Evolutionary conservation across 495 filamentous ascomycete genomes (phyloP).

Genomic region (Penicillium lividum): DNA sequence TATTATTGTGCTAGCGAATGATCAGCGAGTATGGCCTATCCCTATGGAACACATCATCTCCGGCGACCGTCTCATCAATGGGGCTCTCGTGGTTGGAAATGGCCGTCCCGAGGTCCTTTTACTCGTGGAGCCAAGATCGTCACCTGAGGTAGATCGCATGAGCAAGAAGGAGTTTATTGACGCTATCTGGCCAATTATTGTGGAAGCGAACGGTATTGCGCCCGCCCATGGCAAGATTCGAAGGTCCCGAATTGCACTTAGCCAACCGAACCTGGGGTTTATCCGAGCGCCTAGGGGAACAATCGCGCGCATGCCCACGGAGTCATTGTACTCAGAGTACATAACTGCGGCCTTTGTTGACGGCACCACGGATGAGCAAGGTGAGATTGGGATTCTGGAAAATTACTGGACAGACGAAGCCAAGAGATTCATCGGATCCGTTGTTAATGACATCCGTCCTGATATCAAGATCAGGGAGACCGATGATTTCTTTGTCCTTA

Average conservation of each 20-base stretch:
- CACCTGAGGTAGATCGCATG: slow-evolving; percentile 18
- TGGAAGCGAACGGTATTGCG: slow-evolving; percentile 21
- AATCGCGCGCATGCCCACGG: slow-evolving; percentile 18
- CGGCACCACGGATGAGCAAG: slow-evolving; percentile 19
- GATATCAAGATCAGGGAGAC: slow-evolving; percentile 13
- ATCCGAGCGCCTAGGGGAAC: slow-evolving; percentile 19
- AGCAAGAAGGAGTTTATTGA: slow-evolving; percentile 22
- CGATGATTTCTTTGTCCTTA: slow-evolving; percentile 19
- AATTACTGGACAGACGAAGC: slow-evolving; percentile 19
- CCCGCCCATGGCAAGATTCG: slow-evolving; percentile 26
- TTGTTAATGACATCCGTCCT: slow-evolving; percentile 18
- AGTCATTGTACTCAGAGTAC: slow-evolving; percentile 20
- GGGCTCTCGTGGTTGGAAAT: slow-evolving; percentile 22
- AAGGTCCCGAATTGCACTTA: slow-evolving; percentile 18
- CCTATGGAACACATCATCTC: slow-evolving; percentile 14
- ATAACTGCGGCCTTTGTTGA: slow-evolving; percentile 17
- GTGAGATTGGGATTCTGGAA: slow-evolving; percentile 19
- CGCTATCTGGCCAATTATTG: slow-evolving; percentile 26
- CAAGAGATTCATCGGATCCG: slow-evolving; percentile 19
- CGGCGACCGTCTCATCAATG: slow-evolving; percentile 9
- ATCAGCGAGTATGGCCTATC: slow-evolving; percentile 18
- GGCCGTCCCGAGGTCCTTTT: slow-evolving; percentile 19
- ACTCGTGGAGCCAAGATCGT: slow-evolving; percentile 14
- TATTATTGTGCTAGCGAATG: slow-evolving; percentile 16
- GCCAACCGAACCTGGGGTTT: slow-evolving; percentile 19